A percentile compares a stretch with the other conserved stretches of the same genome.
phyloP scores from a whole-genome alignment of 2,329 filamentous ascomycete genomes.

The Fulvia fulva region DNA sequence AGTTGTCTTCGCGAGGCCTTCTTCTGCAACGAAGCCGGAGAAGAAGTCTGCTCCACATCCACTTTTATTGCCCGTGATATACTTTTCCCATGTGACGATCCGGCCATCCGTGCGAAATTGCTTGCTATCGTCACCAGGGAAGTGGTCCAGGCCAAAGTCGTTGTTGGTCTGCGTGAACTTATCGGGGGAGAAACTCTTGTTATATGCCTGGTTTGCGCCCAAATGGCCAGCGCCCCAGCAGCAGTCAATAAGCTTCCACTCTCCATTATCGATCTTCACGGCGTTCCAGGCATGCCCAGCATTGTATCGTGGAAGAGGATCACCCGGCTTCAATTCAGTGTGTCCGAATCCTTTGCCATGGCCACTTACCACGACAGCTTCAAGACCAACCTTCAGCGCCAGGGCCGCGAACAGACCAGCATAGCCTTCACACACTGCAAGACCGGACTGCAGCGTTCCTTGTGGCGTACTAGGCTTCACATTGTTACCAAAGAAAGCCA shows the following conservation, averaged over 20 bases:
- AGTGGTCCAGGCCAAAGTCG: conserved; percentile 76
- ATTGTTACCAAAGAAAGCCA: conserved; percentile 69
- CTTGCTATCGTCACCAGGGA: conserved; percentile 61
- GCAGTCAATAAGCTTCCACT: conserved; percentile 86
- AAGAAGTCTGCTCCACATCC: conserved; percentile 46
- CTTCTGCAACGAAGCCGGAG: conserved; percentile 42
- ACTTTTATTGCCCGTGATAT: conserved; percentile 60
- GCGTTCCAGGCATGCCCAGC: conserved; percentile 87
- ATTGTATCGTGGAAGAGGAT: conserved; percentile 59
- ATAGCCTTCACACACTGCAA: conserved; percentile 90
- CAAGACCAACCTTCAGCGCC: conserved; percentile 72
- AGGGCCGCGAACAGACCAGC: conserved; percentile 77
- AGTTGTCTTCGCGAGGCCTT: conserved; percentile 52
- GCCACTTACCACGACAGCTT: conserved; percentile 69
- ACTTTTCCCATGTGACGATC: conserved; percentile 72
- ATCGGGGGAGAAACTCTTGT: conserved; percentile 62
- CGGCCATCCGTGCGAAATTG: conserved; percentile 75
- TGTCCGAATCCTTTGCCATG: conserved; percentile 87
- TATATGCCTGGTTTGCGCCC: conserved; percentile 51
- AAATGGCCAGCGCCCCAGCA: conserved; percentile 60
- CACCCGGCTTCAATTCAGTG: conserved; percentile 56
- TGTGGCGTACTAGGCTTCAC: conserved; percentile 65
- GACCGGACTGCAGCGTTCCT: conserved; percentile 69
- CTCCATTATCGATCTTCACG: conserved; percentile 73
- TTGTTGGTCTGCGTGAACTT: conserved; percentile 66